These are phyloP conservation scores for Saccharomyces eubayanus DNA, from an alignment of 805 yeast species.

Conservation along the genomic window DNA sequence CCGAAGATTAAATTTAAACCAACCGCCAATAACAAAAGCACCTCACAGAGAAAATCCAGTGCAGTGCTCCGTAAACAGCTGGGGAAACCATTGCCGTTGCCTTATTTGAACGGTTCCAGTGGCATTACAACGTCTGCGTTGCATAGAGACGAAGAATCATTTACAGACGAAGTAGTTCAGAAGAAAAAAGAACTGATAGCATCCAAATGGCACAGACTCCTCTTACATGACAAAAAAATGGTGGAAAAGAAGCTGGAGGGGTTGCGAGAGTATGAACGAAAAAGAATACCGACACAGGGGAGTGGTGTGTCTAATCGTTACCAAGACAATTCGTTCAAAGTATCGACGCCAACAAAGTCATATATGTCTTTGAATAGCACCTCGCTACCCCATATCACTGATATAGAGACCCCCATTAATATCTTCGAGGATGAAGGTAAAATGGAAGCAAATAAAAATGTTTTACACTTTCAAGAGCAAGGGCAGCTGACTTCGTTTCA, in stretches of 20 bases:
- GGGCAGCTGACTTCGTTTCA: background rate
- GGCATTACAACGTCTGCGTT: background rate
- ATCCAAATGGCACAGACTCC: conserved; percentile 11
- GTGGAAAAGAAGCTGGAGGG: conserved; percentile 15
- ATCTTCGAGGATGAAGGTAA: background rate
- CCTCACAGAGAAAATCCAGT: background rate
- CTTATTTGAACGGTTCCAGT: conserved; percentile 19
- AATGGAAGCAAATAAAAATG: background rate
- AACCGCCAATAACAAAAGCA: background rate
- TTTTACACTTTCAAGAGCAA: background rate
- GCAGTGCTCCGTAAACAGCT: conserved; percentile 13
- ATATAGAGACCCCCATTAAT: background rate
- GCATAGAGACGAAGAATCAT: background rate
- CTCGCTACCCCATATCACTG: background rate
- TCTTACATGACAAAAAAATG: conserved; percentile 9
- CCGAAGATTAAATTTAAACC: background rate
- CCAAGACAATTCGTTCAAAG: background rate
- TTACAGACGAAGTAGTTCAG: conserved; percentile 2
- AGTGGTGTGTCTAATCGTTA: background rate
- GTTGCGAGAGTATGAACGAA: conserved; percentile 3
- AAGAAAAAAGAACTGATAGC: conserved; percentile 10
- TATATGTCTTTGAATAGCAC: background rate
- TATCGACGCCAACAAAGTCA: background rate
- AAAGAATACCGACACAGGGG: background rate
- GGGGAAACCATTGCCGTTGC: conserved; percentile 36